These are phyloP conservation scores for Prunella vulgaris DNA, from an alignment of 257 asterid species.

Conservation along the genomic window DNA sequence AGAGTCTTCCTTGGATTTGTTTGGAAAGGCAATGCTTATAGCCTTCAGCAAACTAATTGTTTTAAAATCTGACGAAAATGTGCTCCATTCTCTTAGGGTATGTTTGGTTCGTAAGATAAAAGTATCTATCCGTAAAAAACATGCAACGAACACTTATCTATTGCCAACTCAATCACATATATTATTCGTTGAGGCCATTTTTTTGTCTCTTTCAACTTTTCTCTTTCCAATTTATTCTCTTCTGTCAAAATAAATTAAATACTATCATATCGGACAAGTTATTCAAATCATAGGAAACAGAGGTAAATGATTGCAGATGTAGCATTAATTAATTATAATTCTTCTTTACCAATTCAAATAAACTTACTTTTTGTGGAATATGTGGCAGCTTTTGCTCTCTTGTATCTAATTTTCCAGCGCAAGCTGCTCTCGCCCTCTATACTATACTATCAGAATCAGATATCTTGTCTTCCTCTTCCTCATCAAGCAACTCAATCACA, in stretches of 20 bases:
- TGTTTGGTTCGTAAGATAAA: too few relatives aligned
- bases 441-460: too few relatives aligned
- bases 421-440: too few relatives aligned
- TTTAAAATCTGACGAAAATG: conserved; percentile 1
- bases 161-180: neutral
- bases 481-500: neutral
- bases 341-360: too few relatives aligned
- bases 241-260: neutral
- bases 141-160: conserved; percentile 17
- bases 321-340: too few relatives aligned
- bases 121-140: too few relatives aligned
- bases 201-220: neutral
- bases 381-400: too few relatives aligned
- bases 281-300: neutral
- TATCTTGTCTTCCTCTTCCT: too few relatives aligned
- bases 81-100: conserved; percentile 29
- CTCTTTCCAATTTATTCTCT: neutral
- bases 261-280: neutral
- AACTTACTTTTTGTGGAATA: too few relatives aligned
- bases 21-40: conserved; percentile 21
- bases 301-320: neutral
- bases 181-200: neutral
- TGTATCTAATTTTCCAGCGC: too few relatives aligned
- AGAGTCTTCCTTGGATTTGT: neutral
- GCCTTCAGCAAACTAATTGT: conserved; percentile 35